Percentiles rank a stretch among this genome's conserved stretches.
phyloP scores from a whole-genome alignment of 768 basidiomycete genomes.

The Mycena albidolilacea region DNA sequence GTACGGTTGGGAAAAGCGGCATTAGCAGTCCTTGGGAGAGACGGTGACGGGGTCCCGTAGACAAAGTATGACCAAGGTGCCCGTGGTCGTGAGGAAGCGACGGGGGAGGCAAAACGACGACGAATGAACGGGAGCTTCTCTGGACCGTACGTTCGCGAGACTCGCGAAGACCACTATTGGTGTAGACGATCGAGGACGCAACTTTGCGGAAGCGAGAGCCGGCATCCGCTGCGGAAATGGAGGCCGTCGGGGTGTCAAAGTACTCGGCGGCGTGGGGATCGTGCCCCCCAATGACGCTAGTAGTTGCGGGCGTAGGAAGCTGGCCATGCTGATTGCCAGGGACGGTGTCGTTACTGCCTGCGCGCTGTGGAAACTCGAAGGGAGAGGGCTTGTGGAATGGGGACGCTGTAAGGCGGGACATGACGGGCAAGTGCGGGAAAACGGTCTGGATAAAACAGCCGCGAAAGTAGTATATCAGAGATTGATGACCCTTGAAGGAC shows the following conservation, averaged over 20 bases:
- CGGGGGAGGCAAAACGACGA: conserved; percentile 77
- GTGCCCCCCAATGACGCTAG: conserved; percentile 27
- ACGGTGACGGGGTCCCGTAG: conserved; percentile 71
- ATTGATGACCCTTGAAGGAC: conserved; percentile 16
- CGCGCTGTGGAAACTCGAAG: conserved; percentile 59
- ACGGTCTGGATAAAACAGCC: conserved; percentile 1
- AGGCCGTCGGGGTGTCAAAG: conserved; percentile 38
- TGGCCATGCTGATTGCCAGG: conserved; percentile 8
- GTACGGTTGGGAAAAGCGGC: conserved; percentile 82
- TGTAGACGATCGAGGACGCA: conserved; percentile 68
- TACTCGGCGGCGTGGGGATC: conserved; percentile 35
- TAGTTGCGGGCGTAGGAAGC: conserved; percentile 35
- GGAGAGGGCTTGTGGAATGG: conserved; percentile 62
- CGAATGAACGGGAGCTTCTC: conserved; percentile 65
- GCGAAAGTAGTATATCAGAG: conserved; percentile 7
- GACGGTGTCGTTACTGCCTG: conserved; percentile 1
- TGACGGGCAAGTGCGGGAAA: conserved; percentile 38
- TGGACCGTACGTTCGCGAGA: conserved; percentile 56
- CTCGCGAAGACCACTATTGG: conserved; percentile 63
- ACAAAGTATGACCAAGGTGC: conserved; percentile 69
- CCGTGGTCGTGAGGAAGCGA: conserved; percentile 73
- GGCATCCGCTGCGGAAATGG: conserved; percentile 46
- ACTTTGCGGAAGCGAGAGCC: conserved; percentile 58
- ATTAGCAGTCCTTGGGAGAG: conserved; percentile 79
- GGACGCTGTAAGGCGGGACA: conserved; percentile 61